phyloP scores from a whole-genome alignment of 768 basidiomycete genomes.

The Agaricus subrufescens region DNA sequence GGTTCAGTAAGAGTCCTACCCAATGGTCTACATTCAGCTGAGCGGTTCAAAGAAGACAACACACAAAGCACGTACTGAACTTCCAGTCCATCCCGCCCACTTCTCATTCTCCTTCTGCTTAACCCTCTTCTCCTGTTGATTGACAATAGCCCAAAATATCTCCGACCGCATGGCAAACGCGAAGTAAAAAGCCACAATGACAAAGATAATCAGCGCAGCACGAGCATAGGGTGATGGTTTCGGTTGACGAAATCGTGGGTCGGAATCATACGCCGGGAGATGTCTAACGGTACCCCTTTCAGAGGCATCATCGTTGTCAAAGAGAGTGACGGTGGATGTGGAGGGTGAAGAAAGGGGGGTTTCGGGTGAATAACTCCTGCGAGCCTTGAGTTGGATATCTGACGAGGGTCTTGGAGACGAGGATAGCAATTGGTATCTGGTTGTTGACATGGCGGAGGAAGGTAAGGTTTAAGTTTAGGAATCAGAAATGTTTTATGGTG shows the following conservation, averaged over 20 bases:
- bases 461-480: background rate
- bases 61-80: background rate
- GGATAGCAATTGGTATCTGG: slow-evolving; percentile 4
- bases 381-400: background rate
- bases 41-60: background rate
- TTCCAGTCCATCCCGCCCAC: slow-evolving; percentile 6
- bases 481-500: no score
- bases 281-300: slow-evolving; percentile 4
- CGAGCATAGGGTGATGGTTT: slow-evolving; percentile 35
- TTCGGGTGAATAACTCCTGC: background rate
- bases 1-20: background rate
- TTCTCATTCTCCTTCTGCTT: background rate
- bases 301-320: background rate
- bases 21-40: background rate
- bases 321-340: slow-evolving; percentile 2
- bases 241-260: slow-evolving; percentile 31
- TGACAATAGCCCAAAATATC: slow-evolving; percentile 1
- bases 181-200: slow-evolving; percentile 32
- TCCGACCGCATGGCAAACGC: slow-evolving; percentile 23
- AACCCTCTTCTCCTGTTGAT: slow-evolving; percentile 2
- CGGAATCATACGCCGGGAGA: slow-evolving; percentile 12
- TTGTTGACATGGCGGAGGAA: slow-evolving; percentile 2
- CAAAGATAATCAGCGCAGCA: slow-evolving; percentile 28
- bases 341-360: background rate
- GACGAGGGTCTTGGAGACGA: slow-evolving; percentile 1